Evolutionary conservation across 768 basidiomycete genomes (phyloP), one percentile per base, ranked within the genome.

Genomic region (Plicaturopsis crispa): DNA sequence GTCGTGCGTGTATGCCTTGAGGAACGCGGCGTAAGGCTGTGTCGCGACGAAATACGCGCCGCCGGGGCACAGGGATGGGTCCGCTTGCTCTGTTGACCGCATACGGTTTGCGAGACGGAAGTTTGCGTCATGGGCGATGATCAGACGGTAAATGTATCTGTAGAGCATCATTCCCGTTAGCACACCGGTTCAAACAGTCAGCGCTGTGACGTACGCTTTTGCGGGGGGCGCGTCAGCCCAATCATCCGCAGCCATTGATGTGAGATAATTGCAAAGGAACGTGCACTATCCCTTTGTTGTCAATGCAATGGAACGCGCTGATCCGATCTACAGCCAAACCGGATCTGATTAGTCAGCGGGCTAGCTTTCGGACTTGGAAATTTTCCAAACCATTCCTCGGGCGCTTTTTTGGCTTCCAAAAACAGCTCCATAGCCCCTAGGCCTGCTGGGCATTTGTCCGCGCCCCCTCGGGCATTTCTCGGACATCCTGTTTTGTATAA

Each of bases 11-110:
- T 39, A 30, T 22, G 30, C 38, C 28, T 26, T 1, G 42, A 50
- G 22, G 11, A 31, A 19, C 45, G 35, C 41, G 49, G 44, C 39
- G 24, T 41, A 56, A 0, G 38, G 28, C 6, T 21, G 22, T 7
- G 38, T 23, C 16, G 43, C 40, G 10, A 53, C 43, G 24, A 53
- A 44, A 39, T 53, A 56, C 5, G 53, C 47, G 33, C 46, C 49
- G 8, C 60, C 56, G 5, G 44, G 39, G n/a, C 48, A 45, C 2
- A 60, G 44, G 0, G 49, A 43, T 2, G 53, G 42, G 55, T 52
- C 53, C 36, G 56, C 53, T 45, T 31, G 19, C 2, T 30, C 50
- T 12, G 50, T 57, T 36, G 46, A 45, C 11, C 54, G 42, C 26
- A 24, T 48, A 47, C 0, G 45, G 36, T 26, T 36, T 28, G 54